Evolutionary conservation across 805 yeast genomes (phyloP), one percentile per base, ranked within the genome.

Genomic region (Phaffomyces antillensis): DNA sequence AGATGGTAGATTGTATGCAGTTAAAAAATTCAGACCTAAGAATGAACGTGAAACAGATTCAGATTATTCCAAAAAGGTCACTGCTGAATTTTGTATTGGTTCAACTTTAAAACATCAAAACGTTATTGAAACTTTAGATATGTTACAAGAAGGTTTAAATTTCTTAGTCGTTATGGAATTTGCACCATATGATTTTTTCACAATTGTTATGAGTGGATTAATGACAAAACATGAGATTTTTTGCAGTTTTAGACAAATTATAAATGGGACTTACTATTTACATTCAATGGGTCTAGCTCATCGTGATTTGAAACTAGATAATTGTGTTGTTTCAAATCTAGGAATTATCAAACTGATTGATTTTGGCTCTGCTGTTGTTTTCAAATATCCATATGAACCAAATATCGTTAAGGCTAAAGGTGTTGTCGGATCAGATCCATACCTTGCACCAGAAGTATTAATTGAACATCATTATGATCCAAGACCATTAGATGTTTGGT

Each of bases 391-490:
- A 8, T 79, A 74, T 51, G 77, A 75, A 43, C 61, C 64, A 8
- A 76, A 72, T 44, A 73, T 79, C 20, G 78, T 84, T 16, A 68
- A 73, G 47, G 89, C 96, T 0, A 73, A 76, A 36, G 98, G 98
- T 15, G 76, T 91, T 20, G 95, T 91, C 12, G 99, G 99, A 15
- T 85, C 95, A 2, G 99, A 91, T 63, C 98, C 99, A 3, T 91
- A 91, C 59, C 67, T 91, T 49, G 93, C 97, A 0, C 98, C 98
- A 0, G 99, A 91, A 62, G 90, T 91, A 37, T 72, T 91, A 45
- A 59, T 66, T 18, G 66, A 67, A 43, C 49, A 63, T 7, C 54
- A 61, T 38, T 91, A 91, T 62, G 96, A 91, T 62, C 93, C 97
- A 17, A 76, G 93, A 42, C 81, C 83, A 7, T 87, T 82, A 3